Base-by-base conservation (phyloP, 345 rosid species). In the Gossypium anomalum region DNA sequence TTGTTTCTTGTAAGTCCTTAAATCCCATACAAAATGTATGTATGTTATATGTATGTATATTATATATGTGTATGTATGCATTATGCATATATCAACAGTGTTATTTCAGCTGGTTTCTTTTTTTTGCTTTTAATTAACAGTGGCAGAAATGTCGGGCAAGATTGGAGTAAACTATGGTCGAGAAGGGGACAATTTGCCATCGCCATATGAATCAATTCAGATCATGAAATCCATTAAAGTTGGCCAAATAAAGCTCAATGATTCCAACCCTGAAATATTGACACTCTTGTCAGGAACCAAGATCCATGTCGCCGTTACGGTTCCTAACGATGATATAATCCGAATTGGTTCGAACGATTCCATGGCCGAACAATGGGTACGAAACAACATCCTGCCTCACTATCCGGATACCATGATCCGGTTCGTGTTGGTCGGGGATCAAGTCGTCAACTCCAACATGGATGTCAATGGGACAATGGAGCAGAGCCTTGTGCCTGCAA, bases 401-500 rank as follows among this genome's bases (percentile, higher is more conserved):
- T 83, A 85, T 77, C 88, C 89, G 1, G 63, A 60, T 45, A 89
- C 90, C 82, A 85, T 82, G 82, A 94, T 94, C 85, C 90, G 97
- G 13, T 94, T 92, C 80, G 90, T 94, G 79, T 89, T 94, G 25
- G 88, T 90, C 66, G 97, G 98, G 17, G 92, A 94, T 83, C 97
- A 91, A 83, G 85, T 94, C 82, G 89, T 92, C 55, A 81, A 87
- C 52, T 15, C n/a, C 20, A 16, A 49, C 20, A 16, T 43, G 44
- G 53, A 47, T 14, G 3, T 81, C 13, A 88, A 87, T 51, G 76
- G 74, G 34, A 78, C 77, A 17, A 84, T 85, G 8, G 82, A 87
- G 90, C 38, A 14, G 12, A 3, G 66, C 73, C 88, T 93, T 1
- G 90, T 91, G 53, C 97, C 89, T 2, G 95, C 95, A 2, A 90